Conservation (phyloP, 139 green algal genomes). For the Parachlorella kessleri region DNA sequence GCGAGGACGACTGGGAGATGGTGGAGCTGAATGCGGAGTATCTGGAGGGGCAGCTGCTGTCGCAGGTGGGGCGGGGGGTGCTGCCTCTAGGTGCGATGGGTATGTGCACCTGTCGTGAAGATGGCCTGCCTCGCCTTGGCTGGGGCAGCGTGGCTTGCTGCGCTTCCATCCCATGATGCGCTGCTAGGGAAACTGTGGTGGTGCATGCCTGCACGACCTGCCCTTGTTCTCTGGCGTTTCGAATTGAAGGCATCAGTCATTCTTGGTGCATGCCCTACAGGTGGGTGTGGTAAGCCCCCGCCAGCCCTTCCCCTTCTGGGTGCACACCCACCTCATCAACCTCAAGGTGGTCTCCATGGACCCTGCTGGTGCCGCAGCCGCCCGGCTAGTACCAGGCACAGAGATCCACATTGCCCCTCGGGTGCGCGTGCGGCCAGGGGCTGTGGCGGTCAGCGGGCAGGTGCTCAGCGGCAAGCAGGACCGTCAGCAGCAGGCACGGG, state of each 20-base stretch:
- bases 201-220: too few relatives aligned
- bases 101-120: too few relatives aligned
- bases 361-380: slow-evolving; percentile 36
- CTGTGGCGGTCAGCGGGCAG: too few relatives aligned
- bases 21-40: slow-evolving; percentile 78
- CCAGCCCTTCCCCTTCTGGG: slow-evolving; percentile 75
- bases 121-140: too few relatives aligned
- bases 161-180: too few relatives aligned
- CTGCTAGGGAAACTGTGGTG: too few relatives aligned
- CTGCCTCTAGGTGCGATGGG: too few relatives aligned
- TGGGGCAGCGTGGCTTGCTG: too few relatives aligned
- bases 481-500: not conserved
- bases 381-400: slow-evolving; percentile 55
- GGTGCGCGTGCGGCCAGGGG: slow-evolving; percentile 27
- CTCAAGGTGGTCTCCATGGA: slow-evolving; percentile 34
- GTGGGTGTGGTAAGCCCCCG: slow-evolving; percentile 64
- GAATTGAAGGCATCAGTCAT: too few relatives aligned
- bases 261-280: too few relatives aligned
- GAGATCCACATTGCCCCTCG: slow-evolving; percentile 82
- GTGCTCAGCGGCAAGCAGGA: slow-evolving; percentile 1
- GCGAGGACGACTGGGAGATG: slow-evolving; percentile 85
- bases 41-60: slow-evolving; percentile 78
- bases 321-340: slow-evolving; percentile 41
- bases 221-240: too few relatives aligned
- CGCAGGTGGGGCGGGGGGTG: slow-evolving; percentile 46